These are phyloP conservation scores for Salix arbutifolia DNA, from an alignment of 345 rosid species.

Conservation along the genomic window DNA sequence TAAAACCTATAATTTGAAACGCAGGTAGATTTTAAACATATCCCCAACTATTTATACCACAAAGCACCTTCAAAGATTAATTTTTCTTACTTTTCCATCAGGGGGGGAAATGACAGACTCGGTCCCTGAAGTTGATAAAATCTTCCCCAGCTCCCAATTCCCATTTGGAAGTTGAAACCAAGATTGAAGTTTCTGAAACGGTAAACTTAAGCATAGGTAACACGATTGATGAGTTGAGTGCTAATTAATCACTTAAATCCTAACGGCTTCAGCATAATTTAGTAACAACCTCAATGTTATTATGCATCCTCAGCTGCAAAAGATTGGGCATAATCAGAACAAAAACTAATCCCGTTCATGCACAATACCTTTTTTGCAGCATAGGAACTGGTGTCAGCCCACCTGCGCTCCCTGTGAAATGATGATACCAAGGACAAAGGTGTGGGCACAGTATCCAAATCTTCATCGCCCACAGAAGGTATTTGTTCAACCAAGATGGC, in stretches of 20 bases:
- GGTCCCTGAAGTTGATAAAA: constrained; percentile 56
- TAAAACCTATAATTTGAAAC: constrained; percentile 42
- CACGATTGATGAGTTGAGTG: constrained; percentile 3
- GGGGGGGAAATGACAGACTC: constrained; percentile 66
- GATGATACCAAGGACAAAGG: constrained; percentile 47
- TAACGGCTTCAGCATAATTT: constrained; percentile 3
- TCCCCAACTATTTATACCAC: constrained; percentile 6
- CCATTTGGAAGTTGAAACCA: constrained; percentile 87
- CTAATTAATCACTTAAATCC: not conserved
- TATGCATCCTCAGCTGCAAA: not conserved
- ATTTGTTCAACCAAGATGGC: constrained; percentile 40
- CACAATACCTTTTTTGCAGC: constrained; percentile 66
- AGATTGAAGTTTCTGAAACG: constrained; percentile 70
- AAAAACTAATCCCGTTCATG: not conserved
- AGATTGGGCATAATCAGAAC: constrained; percentile 1
- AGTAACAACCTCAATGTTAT: not conserved
- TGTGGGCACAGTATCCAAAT: constrained; percentile 37
- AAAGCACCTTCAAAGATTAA: constrained; percentile 6
- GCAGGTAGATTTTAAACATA: constrained; percentile 10
- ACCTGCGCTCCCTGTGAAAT: constrained; percentile 52
- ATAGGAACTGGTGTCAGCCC: constrained; percentile 74
- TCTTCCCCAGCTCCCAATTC: constrained; percentile 81
- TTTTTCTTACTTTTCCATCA: constrained; percentile 68
- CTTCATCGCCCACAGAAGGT: constrained; percentile 42
- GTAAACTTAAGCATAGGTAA: constrained; percentile 21